These are phyloP conservation scores for Sordariomycetes sp. DNA, from an alignment of 2,329 filamentous ascomycete species.

Conservation along the genomic window DNA sequence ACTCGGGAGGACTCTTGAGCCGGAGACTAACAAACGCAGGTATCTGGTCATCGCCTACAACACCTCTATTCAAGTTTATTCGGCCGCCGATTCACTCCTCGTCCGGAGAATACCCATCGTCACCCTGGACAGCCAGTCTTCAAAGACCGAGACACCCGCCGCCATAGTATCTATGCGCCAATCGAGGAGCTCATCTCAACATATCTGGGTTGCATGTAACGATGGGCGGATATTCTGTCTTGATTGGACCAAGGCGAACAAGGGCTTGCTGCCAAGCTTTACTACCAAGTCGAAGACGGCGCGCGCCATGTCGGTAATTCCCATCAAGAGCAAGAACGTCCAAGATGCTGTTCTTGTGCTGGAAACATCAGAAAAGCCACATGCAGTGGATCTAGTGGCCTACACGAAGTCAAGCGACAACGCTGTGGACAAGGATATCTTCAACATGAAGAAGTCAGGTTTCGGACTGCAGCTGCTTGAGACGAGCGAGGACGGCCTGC, in stretches of 20 bases:
- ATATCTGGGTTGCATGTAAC: slow-evolving; percentile 52
- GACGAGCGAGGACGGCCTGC: slow-evolving; percentile 42
- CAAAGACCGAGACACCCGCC: slow-evolving; percentile 14
- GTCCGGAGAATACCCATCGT: slow-evolving; percentile 58
- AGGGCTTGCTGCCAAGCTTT: slow-evolving; percentile 32
- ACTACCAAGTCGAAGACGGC: slow-evolving; percentile 31
- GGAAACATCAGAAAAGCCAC: slow-evolving; percentile 32
- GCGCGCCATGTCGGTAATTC: slow-evolving; percentile 33
- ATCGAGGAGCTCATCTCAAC: slow-evolving; percentile 28
- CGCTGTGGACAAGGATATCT: slow-evolving; percentile 21
- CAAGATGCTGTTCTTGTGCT: slow-evolving; percentile 17
- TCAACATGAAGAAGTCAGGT: slow-evolving; percentile 24
- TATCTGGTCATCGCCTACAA: slow-evolving; percentile 68
- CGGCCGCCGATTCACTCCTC: slow-evolving; percentile 70
- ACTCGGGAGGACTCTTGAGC: not conserved
- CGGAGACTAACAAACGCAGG: slow-evolving; percentile 28
- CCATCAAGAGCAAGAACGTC: slow-evolving; percentile 11
- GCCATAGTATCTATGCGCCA: slow-evolving; percentile 32
- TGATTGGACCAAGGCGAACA: slow-evolving; percentile 44
- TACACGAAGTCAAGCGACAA: slow-evolving; percentile 28
- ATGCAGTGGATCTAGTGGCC: slow-evolving; percentile 29
- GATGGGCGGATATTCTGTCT: slow-evolving; percentile 48
- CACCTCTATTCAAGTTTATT: slow-evolving; percentile 71
- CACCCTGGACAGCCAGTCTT: slow-evolving; percentile 14
- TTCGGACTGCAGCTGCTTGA: slow-evolving; percentile 32